Evolutionary conservation across 2,329 filamentous ascomycete genomes (phyloP), one percentile per base, ranked within the genome.

Genomic region (Neopestalotiopsis clavispora): DNA sequence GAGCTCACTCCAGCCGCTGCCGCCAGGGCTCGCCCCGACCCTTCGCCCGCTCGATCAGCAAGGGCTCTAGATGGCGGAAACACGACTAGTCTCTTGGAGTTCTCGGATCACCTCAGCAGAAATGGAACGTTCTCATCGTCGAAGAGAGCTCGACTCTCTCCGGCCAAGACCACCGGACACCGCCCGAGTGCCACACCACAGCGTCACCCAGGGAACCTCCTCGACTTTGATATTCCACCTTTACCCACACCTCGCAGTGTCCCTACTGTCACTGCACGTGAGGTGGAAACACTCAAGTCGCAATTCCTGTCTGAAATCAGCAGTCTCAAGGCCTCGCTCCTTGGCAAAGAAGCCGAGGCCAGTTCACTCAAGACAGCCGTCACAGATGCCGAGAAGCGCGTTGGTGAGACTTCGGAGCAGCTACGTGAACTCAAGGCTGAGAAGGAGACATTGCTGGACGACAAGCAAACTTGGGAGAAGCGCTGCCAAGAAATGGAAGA

Each of bases 141-240:
- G 74, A 80, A 78, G 57, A 73, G 73, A 73, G 76, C 73, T 65
- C 78, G 75, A 60, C 74, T 80, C 59, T 88, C 90, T 0, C 87
- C 90, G 0, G 80, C 80, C 4, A 80, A 78, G 66, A 76, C 78
- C 38, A 71, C 69, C 2, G 75, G 72, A 30, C 72, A 67, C 63
- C 70, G 69, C 3, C 69, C 76, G 5, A 73, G 76, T 14, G 79
- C 79, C 5, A 89, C 88, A 0, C 87, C 88, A 3, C 81, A 83
- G 66, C 84, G 83, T 23, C 82, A 80, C 60, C 90, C 93, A 73
- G 85, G 90, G 42, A 93, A 92, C 75, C 87, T 96, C 58, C 88
- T 97, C 61, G 94, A 97, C 80, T 96, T 97, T 77, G 96, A 98
- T 75, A 92, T 98, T 10, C 94, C 95, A n/a, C 94, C 95, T 0